Percentiles rank a stretch among this genome's conserved stretches.
phyloP scores from a whole-genome alignment of 768 basidiomycete species.

The Tulasnella calospora region DNA sequence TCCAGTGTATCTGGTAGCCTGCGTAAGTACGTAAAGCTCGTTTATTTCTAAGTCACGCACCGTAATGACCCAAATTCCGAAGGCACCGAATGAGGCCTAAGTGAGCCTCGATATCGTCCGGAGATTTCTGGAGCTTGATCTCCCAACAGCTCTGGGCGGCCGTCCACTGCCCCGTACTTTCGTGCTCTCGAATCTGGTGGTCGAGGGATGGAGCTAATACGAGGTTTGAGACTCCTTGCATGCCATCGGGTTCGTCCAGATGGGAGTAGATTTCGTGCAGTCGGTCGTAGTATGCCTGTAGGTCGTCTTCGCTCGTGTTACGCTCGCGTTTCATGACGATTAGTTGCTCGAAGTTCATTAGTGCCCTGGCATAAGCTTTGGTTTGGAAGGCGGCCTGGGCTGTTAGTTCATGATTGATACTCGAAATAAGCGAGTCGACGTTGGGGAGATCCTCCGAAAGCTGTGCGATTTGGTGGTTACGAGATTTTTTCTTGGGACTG shows the following conservation, averaged over 20 bases:
- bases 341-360: slow-evolving; percentile 92
- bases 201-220: slow-evolving; percentile 86
- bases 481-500: slow-evolving; percentile 43
- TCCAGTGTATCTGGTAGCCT: slow-evolving; percentile 70
- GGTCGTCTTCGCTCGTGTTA: slow-evolving; percentile 42
- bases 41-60: slow-evolving; percentile 44
- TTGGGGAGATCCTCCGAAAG: background rate
- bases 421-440: slow-evolving; percentile 76
- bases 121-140: slow-evolving; percentile 81
- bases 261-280: slow-evolving; percentile 95
- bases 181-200: slow-evolving; percentile 96
- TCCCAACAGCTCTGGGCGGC: slow-evolving; percentile 99
- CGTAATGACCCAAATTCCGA: slow-evolving; percentile 93
- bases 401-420: slow-evolving; percentile 81
- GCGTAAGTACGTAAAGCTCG: background rate
- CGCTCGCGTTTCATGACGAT: slow-evolving; percentile 50
- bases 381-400: slow-evolving; percentile 91
- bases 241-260: slow-evolving; percentile 96
- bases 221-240: slow-evolving; percentile 92
- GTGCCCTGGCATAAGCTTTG: slow-evolving; percentile 86
- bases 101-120: slow-evolving; percentile 84
- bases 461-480: slow-evolving; percentile 51
- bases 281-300: slow-evolving; percentile 75
- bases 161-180: slow-evolving; percentile 95
- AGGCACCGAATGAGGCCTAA: slow-evolving; percentile 86